phyloP scores from a whole-genome alignment of 129 eudicot species.

The Flaveria linearis region DNA sequence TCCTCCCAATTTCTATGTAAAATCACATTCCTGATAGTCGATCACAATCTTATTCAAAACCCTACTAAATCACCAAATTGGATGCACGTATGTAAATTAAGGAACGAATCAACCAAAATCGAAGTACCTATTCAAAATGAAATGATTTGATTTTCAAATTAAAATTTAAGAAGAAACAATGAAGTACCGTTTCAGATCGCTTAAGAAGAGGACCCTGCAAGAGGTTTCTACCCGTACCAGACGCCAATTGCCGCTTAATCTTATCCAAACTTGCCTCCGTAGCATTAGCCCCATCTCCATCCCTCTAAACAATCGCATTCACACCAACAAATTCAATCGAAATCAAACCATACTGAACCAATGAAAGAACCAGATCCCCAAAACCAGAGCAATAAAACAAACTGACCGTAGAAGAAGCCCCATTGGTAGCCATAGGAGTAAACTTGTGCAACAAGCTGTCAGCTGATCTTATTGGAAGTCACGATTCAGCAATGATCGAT shows the following conservation, averaged over 20 bases:
- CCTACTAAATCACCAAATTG: constrained; percentile 27
- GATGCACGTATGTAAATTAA: constrained; percentile 10
- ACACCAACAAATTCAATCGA: background rate
- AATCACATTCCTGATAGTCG: constrained; percentile 18
- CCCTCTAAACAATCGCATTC: constrained; percentile 13
- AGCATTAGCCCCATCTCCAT: constrained; percentile 53
- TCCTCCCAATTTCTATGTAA: background rate
- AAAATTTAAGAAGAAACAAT: background rate
- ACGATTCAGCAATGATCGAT: constrained; percentile 18
- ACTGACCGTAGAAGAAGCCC: constrained; percentile 56
- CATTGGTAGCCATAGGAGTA: constrained; percentile 59
- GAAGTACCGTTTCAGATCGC: constrained; percentile 91
- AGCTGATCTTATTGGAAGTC: constrained; percentile 11
- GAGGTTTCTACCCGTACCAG: constrained; percentile 76
- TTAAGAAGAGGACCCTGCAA: constrained; percentile 96
- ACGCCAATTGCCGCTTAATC: constrained; percentile 82
- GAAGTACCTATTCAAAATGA: background rate
- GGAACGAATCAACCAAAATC: background rate
- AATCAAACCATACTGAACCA: background rate
- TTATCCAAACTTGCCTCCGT: constrained; percentile 77
- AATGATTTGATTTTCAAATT: background rate
- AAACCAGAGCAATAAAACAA: background rate
- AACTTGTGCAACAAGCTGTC: background rate
- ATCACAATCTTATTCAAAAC: background rate
- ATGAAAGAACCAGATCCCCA: background rate